Percentiles rank a stretch among this genome's conserved stretches.
phyloP scores from a whole-genome alignment of 164 flowering plant species.

The Macadamia integrifolia region DNA sequence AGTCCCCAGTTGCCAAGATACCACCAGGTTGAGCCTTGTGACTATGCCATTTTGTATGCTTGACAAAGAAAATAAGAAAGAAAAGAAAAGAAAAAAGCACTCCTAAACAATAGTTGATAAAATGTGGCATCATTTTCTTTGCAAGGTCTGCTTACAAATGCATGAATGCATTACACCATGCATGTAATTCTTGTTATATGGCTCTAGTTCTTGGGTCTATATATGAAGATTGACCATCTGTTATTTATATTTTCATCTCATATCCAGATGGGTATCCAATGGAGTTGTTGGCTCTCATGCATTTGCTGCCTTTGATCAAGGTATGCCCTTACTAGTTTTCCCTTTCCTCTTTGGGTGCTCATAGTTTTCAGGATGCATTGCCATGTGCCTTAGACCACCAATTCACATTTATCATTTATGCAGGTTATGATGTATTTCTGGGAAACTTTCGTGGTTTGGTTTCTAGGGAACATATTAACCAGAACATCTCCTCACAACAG shows the following conservation, averaged over 20 bases:
- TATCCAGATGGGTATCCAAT: conserved; percentile 92
- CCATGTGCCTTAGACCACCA: background rate
- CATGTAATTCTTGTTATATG: no score
- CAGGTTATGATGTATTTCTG: conserved; percentile 97
- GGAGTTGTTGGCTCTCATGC: conserved; percentile 99
- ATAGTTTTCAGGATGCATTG: background rate
- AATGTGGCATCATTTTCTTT: no score
- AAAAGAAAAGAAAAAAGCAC: no score
- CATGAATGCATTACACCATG: no score
- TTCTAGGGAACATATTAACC: conserved; percentile 89
- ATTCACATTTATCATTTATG: conserved; percentile 1
- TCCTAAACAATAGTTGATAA: no score
- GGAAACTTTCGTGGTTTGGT: conserved; percentile 96
- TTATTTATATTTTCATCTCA: conserved; percentile 4
- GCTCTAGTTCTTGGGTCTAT: no score
- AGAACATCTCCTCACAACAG: conserved; percentile 74
- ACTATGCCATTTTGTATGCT: no score
- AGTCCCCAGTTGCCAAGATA: no score
- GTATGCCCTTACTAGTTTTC: conserved; percentile 23
- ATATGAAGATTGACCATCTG: background rate
- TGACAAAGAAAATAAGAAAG: no score
- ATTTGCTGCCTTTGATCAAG: conserved; percentile 98
- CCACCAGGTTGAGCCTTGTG: no score
- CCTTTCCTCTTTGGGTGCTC: background rate
- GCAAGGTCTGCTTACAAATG: no score